Percentiles rank a stretch among this genome's conserved stretches.
Conservation (phyloP, 148 eudicot genomes). For the Gaultheria prostrata region DNA sequence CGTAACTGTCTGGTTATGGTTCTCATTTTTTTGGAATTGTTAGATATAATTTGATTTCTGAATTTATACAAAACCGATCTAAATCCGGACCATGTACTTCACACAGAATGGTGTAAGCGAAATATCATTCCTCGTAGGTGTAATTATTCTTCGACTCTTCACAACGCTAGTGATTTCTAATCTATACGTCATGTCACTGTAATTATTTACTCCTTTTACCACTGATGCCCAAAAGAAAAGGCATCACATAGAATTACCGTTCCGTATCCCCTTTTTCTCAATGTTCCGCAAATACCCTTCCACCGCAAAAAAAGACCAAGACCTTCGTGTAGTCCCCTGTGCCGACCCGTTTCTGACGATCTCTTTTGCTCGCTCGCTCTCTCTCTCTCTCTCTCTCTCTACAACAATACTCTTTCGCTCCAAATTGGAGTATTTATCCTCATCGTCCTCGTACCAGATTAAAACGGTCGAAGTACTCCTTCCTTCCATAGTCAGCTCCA, state of each 20-base stretch:
- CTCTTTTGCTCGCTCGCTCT: conserved; percentile 1
- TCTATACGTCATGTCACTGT: no score
- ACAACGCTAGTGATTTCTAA: no score
- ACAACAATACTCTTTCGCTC: neutral
- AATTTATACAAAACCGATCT: no score
- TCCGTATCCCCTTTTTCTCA: neutral
- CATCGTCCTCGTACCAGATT: neutral
- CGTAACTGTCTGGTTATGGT: no score
- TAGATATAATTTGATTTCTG: no score
- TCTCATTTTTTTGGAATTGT: no score
- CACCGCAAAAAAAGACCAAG: neutral
- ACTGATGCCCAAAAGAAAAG: no score
- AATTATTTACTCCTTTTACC: no score
- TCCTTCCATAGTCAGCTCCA: neutral
- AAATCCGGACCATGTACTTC: no score
- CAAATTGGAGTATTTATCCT: neutral
- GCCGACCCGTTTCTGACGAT: conserved; percentile 7
- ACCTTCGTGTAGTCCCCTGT: neutral
- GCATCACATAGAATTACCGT: neutral
- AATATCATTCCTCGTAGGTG: no score
- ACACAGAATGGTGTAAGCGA: no score
- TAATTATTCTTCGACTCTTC: no score
- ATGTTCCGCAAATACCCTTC: neutral
- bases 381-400: conserved; percentile 11
- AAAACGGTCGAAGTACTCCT: neutral